phyloP scores from a whole-genome alignment of 495 filamentous ascomycete genomes.

The Penicillium taxi region DNA sequence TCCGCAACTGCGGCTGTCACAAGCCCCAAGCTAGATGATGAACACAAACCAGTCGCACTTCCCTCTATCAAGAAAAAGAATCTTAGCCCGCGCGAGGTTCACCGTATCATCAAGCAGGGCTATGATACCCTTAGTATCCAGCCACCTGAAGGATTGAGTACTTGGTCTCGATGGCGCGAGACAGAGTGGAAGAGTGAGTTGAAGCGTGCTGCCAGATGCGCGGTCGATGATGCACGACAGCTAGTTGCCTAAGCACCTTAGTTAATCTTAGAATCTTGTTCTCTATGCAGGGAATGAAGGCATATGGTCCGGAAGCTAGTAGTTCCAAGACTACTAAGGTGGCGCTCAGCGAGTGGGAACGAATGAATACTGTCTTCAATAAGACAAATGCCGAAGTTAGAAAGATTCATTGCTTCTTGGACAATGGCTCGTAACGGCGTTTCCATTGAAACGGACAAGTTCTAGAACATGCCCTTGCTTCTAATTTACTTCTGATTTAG shows the following conservation, averaged over 20 bases:
- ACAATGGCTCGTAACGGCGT: too few relatives aligned
- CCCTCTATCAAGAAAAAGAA: conserved; percentile 45
- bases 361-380: too few relatives aligned
- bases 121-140: conserved; percentile 90
- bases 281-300: too few relatives aligned
- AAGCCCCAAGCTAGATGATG: conserved; percentile 20
- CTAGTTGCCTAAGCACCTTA: conserved; percentile 31
- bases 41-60: conserved; percentile 19
- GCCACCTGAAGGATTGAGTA: conserved; percentile 71
- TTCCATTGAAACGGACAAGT: too few relatives aligned
- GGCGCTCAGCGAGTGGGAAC: too few relatives aligned
- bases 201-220: conserved; percentile 77
- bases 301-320: too few relatives aligned
- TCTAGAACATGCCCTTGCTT: too few relatives aligned
- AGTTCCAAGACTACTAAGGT: too few relatives aligned
- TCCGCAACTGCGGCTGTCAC: conserved; percentile 5
- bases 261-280: too few relatives aligned
- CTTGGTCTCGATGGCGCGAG: conserved; percentile 67
- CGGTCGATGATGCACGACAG: conserved; percentile 46
- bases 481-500: too few relatives aligned
- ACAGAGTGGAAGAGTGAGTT: conserved; percentile 58
- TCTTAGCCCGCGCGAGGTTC: conserved; percentile 75
- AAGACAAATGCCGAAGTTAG: too few relatives aligned
- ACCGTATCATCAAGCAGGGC: conserved; percentile 86
- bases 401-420: too few relatives aligned